Evolutionary conservation across 768 basidiomycete genomes (phyloP), one percentile per base, ranked within the genome.

Genomic region (Serendipita indica): DNA sequence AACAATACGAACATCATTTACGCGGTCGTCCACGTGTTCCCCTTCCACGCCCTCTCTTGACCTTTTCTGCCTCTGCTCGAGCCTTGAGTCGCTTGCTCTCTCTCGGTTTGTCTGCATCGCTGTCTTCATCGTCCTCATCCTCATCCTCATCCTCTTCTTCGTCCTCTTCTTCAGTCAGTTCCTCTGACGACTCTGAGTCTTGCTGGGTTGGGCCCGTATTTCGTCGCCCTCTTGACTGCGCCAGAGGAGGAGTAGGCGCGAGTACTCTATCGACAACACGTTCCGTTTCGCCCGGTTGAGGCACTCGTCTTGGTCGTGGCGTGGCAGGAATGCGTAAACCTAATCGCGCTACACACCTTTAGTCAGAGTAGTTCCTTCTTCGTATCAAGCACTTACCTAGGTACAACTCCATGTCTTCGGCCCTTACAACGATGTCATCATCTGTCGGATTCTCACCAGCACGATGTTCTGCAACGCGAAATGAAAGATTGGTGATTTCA

Each of bases 141-240:
- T 67, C 66, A 27, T 61, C 65, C 0, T 63, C 67, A 1, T 71
- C 75, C 14, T 67, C 72, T n/a, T 69, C 73, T 0, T 68, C 72
- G 0, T 74, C 74, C 22, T 54, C 49, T n/a, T 54, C 49, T 3
- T 27, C 49, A 28, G 22, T 25, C 41, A 18, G 18, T 43, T 43
- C 41, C 27, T 43, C 41, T 7, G 7, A 18, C 41, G 27, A n/a
- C 5, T 43, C 41, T n/a, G 41, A 18, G 22, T 46, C 45, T 27
- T 46, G 45, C 13, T 10, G 14, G 12, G 25, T 46, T 10, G 45
- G 14, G 22, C 22, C 22, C 45, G 45, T 46, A 27, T 46, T 10
- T 27, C 45, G 14, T 14, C 45, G 45, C 12, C 13, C 13, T n/a
- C 45, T 10, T n/a, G 45, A 12, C 22, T 46, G 45, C 13, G 45